Conservation (phyloP, 371 early-diverging fungal species). For the Coemansia sp. region DNA sequence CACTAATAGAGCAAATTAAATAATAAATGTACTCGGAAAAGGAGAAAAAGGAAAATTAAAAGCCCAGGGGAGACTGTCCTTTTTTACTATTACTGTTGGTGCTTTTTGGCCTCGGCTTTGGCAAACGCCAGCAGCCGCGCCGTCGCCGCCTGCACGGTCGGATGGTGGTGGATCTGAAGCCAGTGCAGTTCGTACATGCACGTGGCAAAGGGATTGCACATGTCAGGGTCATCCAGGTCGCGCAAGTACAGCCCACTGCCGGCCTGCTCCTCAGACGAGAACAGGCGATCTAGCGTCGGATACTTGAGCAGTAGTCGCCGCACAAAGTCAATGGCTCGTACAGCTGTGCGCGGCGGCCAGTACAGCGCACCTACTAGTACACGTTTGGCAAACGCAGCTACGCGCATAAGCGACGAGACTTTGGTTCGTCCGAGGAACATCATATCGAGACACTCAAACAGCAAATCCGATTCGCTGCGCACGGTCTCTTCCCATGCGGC, state of each 20-base stretch:
- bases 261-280: conserved; percentile 79
- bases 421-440: conserved; percentile 79
- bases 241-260: conserved; percentile 76
- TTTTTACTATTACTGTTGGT: conserved; percentile 14
- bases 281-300: conserved; percentile 73
- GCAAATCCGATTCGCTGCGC: conserved; percentile 71
- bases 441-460: conserved; percentile 75
- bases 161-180: conserved; percentile 52
- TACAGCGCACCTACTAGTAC: conserved; percentile 56
- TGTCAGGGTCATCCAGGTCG: conserved; percentile 84
- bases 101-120: conserved; percentile 40
- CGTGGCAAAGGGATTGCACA: conserved; percentile 90
- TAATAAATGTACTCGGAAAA: conserved; percentile 6
- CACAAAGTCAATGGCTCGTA: conserved; percentile 35
- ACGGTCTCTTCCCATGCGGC: conserved; percentile 50
- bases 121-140: conserved; percentile 35
- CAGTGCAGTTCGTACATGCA: conserved; percentile 80
- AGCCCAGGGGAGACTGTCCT: neutral
- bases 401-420: conserved; percentile 58
- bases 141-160: conserved; percentile 36
- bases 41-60: conserved; percentile 5
- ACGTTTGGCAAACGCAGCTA: conserved; percentile 65
- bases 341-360: conserved; percentile 51
- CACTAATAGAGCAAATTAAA: conserved; percentile 3
- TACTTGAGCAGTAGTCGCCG: conserved; percentile 45